A percentile compares a stretch with the other conserved stretches of the same genome.
Evolutionary conservation across 2,329 filamentous ascomycete genomes (phyloP).

Genomic region (Calonectria multiphialidica): DNA sequence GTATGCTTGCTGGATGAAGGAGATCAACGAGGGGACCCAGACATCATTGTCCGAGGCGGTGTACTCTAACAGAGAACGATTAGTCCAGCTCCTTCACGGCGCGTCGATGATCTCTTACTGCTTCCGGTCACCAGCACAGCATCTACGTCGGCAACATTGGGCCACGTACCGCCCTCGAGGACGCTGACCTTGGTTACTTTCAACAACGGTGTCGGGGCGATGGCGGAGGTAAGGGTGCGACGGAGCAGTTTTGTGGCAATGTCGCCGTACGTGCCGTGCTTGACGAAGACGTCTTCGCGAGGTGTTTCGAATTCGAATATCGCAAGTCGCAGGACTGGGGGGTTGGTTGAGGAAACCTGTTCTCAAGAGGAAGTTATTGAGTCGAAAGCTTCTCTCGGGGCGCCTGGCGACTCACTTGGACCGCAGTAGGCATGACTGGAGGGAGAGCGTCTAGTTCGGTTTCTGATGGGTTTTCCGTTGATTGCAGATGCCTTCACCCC

Average conservation of each 20-base stretch:
- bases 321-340: constrained; percentile 21
- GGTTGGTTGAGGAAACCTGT: neutral
- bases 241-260: constrained; percentile 21
- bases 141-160: constrained; percentile 21
- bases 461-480: neutral
- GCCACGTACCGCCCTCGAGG: constrained; percentile 7
- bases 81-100: neutral
- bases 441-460: neutral
- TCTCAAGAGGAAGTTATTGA: neutral
- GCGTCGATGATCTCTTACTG: constrained; percentile 14
- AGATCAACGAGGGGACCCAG: constrained; percentile 21
- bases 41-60: constrained; percentile 23
- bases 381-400: neutral
- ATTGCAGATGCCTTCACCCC: neutral
- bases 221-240: neutral
- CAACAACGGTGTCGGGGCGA: neutral
- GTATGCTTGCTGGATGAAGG: constrained; percentile 19
- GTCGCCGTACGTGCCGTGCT: constrained; percentile 30
- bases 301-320: constrained; percentile 29
- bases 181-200: constrained; percentile 17
- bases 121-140: constrained; percentile 28
- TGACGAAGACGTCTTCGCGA: constrained; percentile 9
- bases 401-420: neutral
- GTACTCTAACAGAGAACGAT: constrained; percentile 5
- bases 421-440: constrained; percentile 8